Base-by-base conservation (phyloP, 2,329 filamentous ascomycete species). In the Neofusicoccum cordaticola region DNA sequence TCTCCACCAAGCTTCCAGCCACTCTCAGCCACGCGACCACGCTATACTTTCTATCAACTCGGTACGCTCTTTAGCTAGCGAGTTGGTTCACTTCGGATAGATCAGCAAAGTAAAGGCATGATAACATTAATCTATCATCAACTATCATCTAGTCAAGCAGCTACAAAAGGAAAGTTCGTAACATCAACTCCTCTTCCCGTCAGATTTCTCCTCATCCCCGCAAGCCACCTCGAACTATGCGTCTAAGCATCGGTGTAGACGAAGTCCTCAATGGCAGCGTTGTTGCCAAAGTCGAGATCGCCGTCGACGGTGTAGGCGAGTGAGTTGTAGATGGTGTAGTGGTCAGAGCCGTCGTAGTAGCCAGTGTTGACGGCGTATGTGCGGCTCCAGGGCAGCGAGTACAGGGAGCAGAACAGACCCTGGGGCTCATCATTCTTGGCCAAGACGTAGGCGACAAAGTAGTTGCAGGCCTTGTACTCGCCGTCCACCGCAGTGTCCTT, bases 321-420 rank as follows among this genome's bases (percentile, higher is more conserved):
- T 39, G 61, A 63, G 37, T 63, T 63, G 61, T 63, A 63, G 19
- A 63, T 53, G 31, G 61, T 63, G 61, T 63, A 63, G 47, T 37
- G 27, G n/a, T 63, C 50, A 2, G 17, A 42, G 27, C 48, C 48
- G 27, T 44, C 22, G 12, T 44, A 63, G 61, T 63, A 63, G 27
- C 61, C 61, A 13, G 8, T 22, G 39, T 63, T 63, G 61, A 52
- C 50, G 3, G 61, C 61, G 2, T 53, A 63, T 2, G 61, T 63
- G 11, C 37, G 27, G 39, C 53, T 63, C 61, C 61, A 63, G 27
- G 61, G 61, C 5, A 63, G 61, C 4, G 34, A 34, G 41, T 63
- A 63, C n/a, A 63, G 31, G 39, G 62, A 41, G 19, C 62, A 64
- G 42, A 48, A 47, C 27, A 57, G 31, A 4, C 62, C 62, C 31